Conservation (phyloP, 2,329 filamentous ascomycete genomes). For the Pyrenophora graminea region DNA sequence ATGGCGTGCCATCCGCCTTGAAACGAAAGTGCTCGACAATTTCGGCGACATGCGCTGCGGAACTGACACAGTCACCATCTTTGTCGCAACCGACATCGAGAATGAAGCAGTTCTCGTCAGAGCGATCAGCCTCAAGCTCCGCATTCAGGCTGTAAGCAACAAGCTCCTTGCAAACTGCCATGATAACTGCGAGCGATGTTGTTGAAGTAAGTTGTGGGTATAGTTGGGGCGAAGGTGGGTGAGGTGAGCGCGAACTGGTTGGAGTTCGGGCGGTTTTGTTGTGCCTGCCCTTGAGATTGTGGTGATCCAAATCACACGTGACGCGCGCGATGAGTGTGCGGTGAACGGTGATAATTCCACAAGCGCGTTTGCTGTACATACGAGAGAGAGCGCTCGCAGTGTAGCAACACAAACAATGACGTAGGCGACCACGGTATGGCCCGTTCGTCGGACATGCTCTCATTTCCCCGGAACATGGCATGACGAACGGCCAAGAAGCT, state of each 20-base stretch:
- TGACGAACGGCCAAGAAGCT: neutral
- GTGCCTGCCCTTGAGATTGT: neutral
- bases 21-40: slow-evolving; percentile 13
- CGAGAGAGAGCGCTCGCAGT: slow-evolving; percentile 4
- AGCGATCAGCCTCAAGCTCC: slow-evolving; percentile 14
- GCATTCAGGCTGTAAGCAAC: slow-evolving; percentile 19
- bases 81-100: slow-evolving; percentile 25
- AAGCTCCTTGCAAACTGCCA: slow-evolving; percentile 20
- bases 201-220: neutral
- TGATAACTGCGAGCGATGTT: neutral
- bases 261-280: neutral
- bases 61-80: slow-evolving; percentile 9
- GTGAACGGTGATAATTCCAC: neutral
- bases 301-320: neutral
- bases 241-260: neutral
- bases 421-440: neutral
- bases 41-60: slow-evolving; percentile 14
- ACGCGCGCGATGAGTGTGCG: neutral
- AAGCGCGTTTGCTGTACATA: slow-evolving; percentile 14
- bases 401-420: slow-evolving; percentile 10
- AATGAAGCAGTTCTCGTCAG: slow-evolving; percentile 15
- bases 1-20: neutral
- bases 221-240: neutral
- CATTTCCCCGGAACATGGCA: neutral
- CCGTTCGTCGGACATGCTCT: slow-evolving; percentile 3